Percentiles rank a stretch among this genome's conserved stretches.
Evolutionary conservation across 441 rosid genomes (phyloP).

Genomic region (Manihot esculenta): DNA sequence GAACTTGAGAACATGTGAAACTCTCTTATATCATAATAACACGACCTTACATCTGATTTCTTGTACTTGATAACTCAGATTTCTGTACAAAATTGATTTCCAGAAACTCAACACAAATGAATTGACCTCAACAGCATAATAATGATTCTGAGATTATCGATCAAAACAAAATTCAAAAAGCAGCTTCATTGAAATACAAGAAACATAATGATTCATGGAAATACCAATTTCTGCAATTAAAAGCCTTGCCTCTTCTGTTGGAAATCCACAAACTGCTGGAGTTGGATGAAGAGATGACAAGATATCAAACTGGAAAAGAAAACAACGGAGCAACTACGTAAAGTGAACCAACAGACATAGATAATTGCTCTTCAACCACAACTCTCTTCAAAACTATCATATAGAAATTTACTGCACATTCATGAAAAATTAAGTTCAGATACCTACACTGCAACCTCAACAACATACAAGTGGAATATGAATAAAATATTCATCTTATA

Average conservation of each 20-base stretch:
- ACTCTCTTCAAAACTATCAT: not conserved
- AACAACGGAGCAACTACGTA: not conserved
- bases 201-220: slow-evolving; percentile 4
- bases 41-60: not conserved
- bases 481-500: not conserved
- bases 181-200: not conserved
- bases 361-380: not conserved
- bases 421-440: slow-evolving; percentile 2
- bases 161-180: not conserved
- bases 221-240: slow-evolving; percentile 80
- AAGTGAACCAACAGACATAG: not conserved
- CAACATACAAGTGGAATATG: not conserved
- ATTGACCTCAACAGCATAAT: not conserved
- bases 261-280: slow-evolving; percentile 97
- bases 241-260: slow-evolving; percentile 81
- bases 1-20: not conserved
- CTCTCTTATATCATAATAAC: not conserved
- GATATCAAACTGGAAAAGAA: slow-evolving; percentile 55
- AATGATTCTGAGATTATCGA: not conserved
- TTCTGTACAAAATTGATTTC: no score
- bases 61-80: not conserved
- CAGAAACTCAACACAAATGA: not conserved
- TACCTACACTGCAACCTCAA: not conserved
- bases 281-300: slow-evolving; percentile 89
- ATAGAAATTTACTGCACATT: slow-evolving; percentile 6